Evolutionary conservation across 176 grass and related monocot genomes (phyloP).

Genomic region (Oryza rufipogon): DNA sequence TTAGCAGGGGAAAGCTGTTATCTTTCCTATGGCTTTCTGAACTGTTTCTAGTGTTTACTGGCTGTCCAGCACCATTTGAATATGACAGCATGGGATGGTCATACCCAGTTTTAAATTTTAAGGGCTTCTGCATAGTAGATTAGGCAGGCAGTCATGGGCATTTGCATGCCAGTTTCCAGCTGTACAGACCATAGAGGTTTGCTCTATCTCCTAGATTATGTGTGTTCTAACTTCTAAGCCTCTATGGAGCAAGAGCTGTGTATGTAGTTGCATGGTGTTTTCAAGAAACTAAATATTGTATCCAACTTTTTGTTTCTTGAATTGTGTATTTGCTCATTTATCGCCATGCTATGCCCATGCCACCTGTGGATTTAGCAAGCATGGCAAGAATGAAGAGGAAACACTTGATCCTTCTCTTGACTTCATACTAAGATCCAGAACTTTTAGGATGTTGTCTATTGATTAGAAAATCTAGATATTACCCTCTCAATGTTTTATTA

Average conservation of each 20-base stretch:
- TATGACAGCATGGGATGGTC: neutral
- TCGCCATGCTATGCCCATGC: neutral
- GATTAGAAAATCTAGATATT: neutral
- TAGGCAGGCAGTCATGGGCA: slow-evolving; percentile 8
- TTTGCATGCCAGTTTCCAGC: slow-evolving; percentile 4
- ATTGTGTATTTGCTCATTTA: neutral
- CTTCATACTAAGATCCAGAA: neutral
- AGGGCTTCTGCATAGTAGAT: slow-evolving; percentile 23
- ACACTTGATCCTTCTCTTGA: slow-evolving; percentile 8
- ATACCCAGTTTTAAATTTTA: slow-evolving; percentile 7
- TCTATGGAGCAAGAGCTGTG: slow-evolving; percentile 1
- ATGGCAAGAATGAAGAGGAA: neutral
- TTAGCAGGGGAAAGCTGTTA: slow-evolving; percentile 20
- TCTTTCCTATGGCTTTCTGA: neutral
- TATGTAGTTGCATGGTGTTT: slow-evolving; percentile 9
- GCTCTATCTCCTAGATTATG: neutral
- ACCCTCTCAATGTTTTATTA: slow-evolving; percentile 10
- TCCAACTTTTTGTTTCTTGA: neutral
- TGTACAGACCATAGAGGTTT: too few relatives aligned
- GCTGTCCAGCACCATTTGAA: neutral
- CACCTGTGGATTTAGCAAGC: slow-evolving; percentile 9
- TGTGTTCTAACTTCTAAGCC: neutral
- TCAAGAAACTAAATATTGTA: neutral
- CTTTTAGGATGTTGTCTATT: slow-evolving; percentile 15
- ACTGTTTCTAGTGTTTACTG: neutral